phyloP scores from a whole-genome alignment of 129 eudicot species.

The Lactuca sativa region DNA sequence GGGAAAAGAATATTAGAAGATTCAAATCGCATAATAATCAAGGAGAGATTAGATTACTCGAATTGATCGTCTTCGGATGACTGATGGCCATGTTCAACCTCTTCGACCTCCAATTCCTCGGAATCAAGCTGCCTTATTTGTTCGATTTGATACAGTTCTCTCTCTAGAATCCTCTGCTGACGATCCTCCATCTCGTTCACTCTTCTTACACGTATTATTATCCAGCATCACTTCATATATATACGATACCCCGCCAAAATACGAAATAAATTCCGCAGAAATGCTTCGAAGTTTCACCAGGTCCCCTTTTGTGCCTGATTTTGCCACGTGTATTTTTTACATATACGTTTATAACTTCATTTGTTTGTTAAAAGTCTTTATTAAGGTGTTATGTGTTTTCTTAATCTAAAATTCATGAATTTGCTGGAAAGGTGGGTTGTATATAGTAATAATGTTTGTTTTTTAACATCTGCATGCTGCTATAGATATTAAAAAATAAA shows the following conservation, averaged over 20 bases:
- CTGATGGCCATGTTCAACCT: constrained; percentile 66
- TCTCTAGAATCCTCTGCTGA: constrained; percentile 46
- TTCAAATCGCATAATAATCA: neutral
- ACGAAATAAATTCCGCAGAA: constrained; percentile 9
- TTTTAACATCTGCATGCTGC: too few relatives aligned
- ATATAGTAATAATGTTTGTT: too few relatives aligned
- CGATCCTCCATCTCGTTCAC: constrained; percentile 46
- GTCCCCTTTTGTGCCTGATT: neutral
- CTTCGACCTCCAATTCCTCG: constrained; percentile 86
- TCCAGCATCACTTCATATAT: constrained; percentile 6
- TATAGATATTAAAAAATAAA: too few relatives aligned
- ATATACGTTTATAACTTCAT: neutral
- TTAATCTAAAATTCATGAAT: too few relatives aligned
- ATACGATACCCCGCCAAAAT: constrained; percentile 24
- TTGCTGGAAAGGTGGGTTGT: too few relatives aligned
- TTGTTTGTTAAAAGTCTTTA: too few relatives aligned
- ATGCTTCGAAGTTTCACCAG: neutral
- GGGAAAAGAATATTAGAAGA: neutral
- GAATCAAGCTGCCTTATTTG: constrained; percentile 75
- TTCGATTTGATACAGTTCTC: constrained; percentile 73
- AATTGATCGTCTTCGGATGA: constrained; percentile 55
- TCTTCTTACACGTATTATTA: constrained; percentile 1
- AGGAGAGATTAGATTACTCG: constrained; percentile 27
- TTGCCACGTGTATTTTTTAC: constrained; percentile 1
- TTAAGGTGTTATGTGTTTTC: too few relatives aligned